Conservation (phyloP, 2,329 filamentous ascomycete species). For the Volutella citrinella region DNA sequence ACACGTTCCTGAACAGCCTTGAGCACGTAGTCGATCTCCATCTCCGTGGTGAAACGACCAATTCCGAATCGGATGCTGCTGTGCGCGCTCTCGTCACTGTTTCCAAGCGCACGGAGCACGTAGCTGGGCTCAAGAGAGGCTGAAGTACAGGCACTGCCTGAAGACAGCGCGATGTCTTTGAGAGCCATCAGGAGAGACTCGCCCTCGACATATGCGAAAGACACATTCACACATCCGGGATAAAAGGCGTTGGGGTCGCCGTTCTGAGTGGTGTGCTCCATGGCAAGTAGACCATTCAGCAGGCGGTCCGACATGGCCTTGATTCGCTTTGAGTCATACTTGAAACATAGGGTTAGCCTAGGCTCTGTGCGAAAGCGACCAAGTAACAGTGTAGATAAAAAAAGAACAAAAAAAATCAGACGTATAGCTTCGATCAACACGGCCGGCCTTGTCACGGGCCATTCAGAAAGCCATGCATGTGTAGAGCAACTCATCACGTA, state of each 20-base stretch:
- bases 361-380: no score
- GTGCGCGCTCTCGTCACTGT: conserved; percentile 95
- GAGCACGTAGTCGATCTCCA: conserved; percentile 94
- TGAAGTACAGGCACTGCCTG: conserved; percentile 94
- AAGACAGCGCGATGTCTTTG: conserved; percentile 96
- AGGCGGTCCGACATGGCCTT: conserved; percentile 79
- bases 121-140: conserved; percentile 96
- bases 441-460: conserved; percentile 56
- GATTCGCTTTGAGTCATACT: conserved; percentile 93
- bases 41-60: conserved; percentile 91
- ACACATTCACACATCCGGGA: conserved; percentile 96
- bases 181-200: conserved; percentile 97
- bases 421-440: conserved; percentile 66
- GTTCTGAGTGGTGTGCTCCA: conserved; percentile 93
- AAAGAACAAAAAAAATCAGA: conserved; percentile 56
- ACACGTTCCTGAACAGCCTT: conserved; percentile 91
- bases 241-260: conserved; percentile 83
- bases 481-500: conserved; percentile 75
- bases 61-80: conserved; percentile 98
- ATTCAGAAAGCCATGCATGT: conserved; percentile 93
- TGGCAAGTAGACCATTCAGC: conserved; percentile 73
- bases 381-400: conserved; percentile 9
- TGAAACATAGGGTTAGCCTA: conserved; percentile 22
- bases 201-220: conserved; percentile 96
- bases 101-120: conserved; percentile 88